These are phyloP conservation scores for Closterium sp. DNA, from an alignment of 139 green algal genomes.

Conservation along the genomic window DNA sequence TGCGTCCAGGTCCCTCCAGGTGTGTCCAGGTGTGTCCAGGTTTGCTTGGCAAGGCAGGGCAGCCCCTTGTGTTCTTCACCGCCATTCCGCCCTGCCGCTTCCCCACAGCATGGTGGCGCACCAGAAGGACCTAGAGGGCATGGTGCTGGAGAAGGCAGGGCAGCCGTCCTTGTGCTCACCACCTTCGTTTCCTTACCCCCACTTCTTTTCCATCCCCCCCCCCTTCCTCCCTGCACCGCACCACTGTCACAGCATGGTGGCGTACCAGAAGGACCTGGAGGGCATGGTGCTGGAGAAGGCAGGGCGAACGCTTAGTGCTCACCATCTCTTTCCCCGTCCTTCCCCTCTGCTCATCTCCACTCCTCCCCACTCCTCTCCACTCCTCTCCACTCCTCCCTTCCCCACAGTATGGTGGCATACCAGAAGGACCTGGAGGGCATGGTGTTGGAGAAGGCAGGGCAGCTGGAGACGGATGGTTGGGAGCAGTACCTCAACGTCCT, in stretches of 20 bases:
- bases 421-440: constrained; percentile 52
- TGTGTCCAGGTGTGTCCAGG: too few relatives aligned
- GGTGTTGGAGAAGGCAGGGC: constrained; percentile 50
- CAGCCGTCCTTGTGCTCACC: too few relatives aligned
- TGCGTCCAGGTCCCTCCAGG: too few relatives aligned
- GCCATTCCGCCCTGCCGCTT: not conserved
- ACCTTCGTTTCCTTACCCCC: not conserved
- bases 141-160: constrained; percentile 49
- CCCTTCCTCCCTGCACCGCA: too few relatives aligned
- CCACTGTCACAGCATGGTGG: constrained; percentile 39
- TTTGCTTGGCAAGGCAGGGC: too few relatives aligned
- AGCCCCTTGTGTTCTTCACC: too few relatives aligned
- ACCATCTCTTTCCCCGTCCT: not conserved
- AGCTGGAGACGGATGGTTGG: constrained; percentile 49
- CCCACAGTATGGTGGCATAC: constrained; percentile 49
- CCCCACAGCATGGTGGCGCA: constrained; percentile 44
- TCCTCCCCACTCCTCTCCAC: not conserved
- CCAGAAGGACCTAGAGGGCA: constrained; percentile 51
- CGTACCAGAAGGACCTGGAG: constrained; percentile 55
- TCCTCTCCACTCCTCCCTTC: not conserved
- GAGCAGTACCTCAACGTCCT: constrained; percentile 45
- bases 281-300: constrained; percentile 44
- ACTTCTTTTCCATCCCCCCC: not conserved
- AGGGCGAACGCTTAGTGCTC: constrained; percentile 6
- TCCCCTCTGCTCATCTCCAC: not conserved